Conservation (phyloP, 2,329 filamentous ascomycete genomes). For the Neonectria punicea region DNA sequence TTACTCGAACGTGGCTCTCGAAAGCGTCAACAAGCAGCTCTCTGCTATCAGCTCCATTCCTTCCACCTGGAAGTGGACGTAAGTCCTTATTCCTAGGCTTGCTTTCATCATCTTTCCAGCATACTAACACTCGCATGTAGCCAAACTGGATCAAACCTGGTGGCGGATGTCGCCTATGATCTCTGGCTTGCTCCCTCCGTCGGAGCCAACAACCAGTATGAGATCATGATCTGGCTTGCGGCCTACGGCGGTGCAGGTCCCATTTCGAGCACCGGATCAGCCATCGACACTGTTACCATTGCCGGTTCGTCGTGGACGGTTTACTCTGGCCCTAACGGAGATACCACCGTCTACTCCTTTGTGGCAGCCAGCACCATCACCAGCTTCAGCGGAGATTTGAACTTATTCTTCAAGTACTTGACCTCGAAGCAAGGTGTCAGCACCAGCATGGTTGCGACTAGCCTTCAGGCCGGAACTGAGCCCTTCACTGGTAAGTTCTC, state of each 20-base stretch:
- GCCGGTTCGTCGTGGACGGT: conserved; percentile 64
- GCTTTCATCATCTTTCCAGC: not conserved
- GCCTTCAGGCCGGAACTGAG: conserved; percentile 58
- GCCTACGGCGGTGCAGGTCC: conserved; percentile 67
- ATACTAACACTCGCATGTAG: conserved; percentile 36
- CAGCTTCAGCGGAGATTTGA: conserved; percentile 66
- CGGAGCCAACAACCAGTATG: conserved; percentile 59
- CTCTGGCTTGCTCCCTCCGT: conserved; percentile 63
- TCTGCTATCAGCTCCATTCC: conserved; percentile 50
- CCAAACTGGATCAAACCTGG: conserved; percentile 44
- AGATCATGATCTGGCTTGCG: conserved; percentile 73
- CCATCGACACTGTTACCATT: conserved; percentile 58
- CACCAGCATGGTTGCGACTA: conserved; percentile 26
- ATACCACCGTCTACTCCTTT: conserved; percentile 68
- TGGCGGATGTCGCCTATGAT: conserved; percentile 69
- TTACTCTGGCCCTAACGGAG: conserved; percentile 66
- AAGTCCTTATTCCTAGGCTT: not conserved
- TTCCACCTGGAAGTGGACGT: conserved; percentile 47
- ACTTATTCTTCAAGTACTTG: conserved; percentile 67
- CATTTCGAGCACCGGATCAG: conserved; percentile 48
- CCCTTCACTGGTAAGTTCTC: conserved; percentile 57
- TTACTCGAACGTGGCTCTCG: conserved; percentile 55
- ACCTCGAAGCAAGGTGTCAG: conserved; percentile 53
- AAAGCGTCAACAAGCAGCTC: conserved; percentile 49
- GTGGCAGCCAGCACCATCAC: conserved; percentile 52